Conservation (phyloP, 768 basidiomycete species). For the Xerocomellus intermedius region DNA sequence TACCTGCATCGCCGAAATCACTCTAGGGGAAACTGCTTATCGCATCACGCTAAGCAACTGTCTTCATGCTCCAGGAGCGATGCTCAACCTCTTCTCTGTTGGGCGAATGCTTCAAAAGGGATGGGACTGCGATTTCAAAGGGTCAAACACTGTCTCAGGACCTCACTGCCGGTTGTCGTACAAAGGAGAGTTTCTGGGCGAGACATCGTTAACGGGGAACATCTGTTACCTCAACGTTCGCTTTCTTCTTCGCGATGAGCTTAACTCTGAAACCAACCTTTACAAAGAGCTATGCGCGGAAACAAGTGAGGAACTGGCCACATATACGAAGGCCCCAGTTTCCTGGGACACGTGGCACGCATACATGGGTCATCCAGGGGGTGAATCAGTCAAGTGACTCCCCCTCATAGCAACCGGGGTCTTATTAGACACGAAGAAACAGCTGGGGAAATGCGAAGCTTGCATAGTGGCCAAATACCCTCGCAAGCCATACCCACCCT, state of each 20-base stretch:
- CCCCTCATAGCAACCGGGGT: neutral
- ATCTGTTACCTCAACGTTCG: neutral
- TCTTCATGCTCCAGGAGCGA: neutral
- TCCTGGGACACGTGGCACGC: neutral
- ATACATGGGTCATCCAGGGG: neutral
- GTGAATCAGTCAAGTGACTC: neutral
- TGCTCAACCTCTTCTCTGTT: neutral
- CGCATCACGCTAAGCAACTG: neutral
- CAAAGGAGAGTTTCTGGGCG: neutral
- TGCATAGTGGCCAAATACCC: neutral
- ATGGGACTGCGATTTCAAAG: neutral
- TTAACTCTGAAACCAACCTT: too few relatives aligned
- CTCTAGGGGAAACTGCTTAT: accelerated
- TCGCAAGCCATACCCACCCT: neutral
- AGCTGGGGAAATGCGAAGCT: neutral
- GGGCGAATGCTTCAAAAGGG: neutral
- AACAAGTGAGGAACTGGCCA: too few relatives aligned
- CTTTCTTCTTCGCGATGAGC: neutral
- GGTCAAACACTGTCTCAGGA: accelerated
- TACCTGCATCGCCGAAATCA: neutral
- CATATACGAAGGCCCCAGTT: accelerated
- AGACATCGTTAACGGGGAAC: accelerated
- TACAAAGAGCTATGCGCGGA: too few relatives aligned
- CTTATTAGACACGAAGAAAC: accelerated
- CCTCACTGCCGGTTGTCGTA: neutral